phyloP scores from a whole-genome alignment of 1,139 yeast genomes.

The Scheffersomyces lignicola region DNA sequence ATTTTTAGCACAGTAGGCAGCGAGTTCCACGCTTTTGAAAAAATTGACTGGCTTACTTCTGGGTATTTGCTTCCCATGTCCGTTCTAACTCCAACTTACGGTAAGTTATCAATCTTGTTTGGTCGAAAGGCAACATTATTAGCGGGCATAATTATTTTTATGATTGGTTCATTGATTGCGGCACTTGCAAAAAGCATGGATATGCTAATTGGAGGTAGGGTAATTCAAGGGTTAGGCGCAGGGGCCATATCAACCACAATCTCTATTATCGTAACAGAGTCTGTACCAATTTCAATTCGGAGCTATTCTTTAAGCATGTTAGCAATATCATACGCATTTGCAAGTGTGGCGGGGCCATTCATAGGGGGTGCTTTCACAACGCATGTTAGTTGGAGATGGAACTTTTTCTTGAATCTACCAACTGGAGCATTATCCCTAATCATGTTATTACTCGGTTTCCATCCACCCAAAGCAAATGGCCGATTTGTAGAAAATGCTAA shows the following conservation, averaged over 20 bases:
- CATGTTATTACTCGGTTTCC: constrained; percentile 47
- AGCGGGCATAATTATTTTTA: constrained; percentile 54
- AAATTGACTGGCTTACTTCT: constrained; percentile 61
- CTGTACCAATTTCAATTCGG: constrained; percentile 57
- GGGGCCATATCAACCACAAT: constrained; percentile 66
- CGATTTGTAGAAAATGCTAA: constrained; percentile 38
- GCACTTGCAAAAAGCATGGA: constrained; percentile 59
- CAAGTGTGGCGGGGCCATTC: constrained; percentile 60
- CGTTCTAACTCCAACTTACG: constrained; percentile 59
- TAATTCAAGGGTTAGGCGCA: constrained; percentile 74
- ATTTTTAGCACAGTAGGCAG: constrained; percentile 55
- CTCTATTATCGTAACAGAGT: constrained; percentile 58
- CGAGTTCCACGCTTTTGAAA: constrained; percentile 52
- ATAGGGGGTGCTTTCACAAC: constrained; percentile 68
- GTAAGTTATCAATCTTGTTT: constrained; percentile 58
- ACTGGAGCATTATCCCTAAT: constrained; percentile 58
- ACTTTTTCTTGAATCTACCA: constrained; percentile 71
- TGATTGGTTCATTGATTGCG: constrained; percentile 60
- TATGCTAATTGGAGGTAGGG: constrained; percentile 69
- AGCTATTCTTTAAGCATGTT: constrained; percentile 51
- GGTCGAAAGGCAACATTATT: constrained; percentile 58
- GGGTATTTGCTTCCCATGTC: constrained; percentile 64
- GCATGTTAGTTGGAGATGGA: constrained; percentile 74
- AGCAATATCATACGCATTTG: constrained; percentile 54
- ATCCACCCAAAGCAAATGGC: constrained; percentile 55